Evolutionary conservation across 73 alveolate species (phyloP), one percentile per base, ranked within the genome.

Genomic region (Paramecium octaurelia): DNA sequence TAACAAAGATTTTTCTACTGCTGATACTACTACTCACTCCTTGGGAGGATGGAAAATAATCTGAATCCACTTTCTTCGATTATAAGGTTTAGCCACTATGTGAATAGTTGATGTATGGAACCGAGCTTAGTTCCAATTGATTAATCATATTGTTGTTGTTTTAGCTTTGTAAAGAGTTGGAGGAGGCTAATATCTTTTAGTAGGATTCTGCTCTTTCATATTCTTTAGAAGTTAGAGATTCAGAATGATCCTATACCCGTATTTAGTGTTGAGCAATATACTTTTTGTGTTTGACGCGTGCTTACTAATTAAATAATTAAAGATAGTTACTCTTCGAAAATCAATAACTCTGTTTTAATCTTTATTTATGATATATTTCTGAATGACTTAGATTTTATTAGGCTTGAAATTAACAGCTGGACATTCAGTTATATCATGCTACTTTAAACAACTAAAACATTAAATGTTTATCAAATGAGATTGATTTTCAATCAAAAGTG

Each of bases 21-120:
- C 84, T 64, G 2, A 54, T 54, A 54, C 84, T 64, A 16, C 84
- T 64, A 64, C 84, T 64, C 21, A 64, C 27, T 64, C 84, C 84
- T 24, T 27, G 24, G 2, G 46, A 31, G 7, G 18, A 27, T 31
- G 12, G 0, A 27, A 31, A 64, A 11, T 27, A 12, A 4, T 64
- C 84, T 27, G 84, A 64, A 24, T 64, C 84, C 20, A 24, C 2
- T 64, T 24, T 64, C 27, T 64, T 64, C 2, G 84, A 64, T 11
- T 31, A 8, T 27, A 64, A 64, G 4, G 84, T 64, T 64, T 64
- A 14, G 1, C 84, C 84, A 64, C 84, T 64, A 27, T 64, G 48
- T 64, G 84, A 64, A 64, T 64, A 64, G 27, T 64, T 64, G 2
- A 64, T 42, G 29, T 64, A 64, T 23, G 84, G 84, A 64, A 64